Evolutionary conservation across 306 rosid species (phyloP).

Genomic region (Hippophae rhamnoides): DNA sequence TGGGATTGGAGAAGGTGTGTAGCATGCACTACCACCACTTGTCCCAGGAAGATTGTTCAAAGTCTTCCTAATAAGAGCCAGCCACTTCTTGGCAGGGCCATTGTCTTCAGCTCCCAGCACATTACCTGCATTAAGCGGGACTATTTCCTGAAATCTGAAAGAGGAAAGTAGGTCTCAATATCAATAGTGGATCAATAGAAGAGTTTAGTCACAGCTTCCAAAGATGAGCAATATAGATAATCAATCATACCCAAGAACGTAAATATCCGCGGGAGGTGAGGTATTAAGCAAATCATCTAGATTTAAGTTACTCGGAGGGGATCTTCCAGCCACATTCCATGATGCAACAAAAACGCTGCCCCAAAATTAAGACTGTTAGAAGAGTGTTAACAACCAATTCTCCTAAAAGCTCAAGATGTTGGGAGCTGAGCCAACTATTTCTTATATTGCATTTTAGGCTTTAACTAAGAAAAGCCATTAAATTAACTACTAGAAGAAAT

Average conservation of each 20-base stretch:
- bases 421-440: too few relatives aligned
- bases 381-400: too few relatives aligned
- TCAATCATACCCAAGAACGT: constrained; percentile 87
- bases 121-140: constrained; percentile 97
- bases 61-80: constrained; percentile 80
- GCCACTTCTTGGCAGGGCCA: constrained; percentile 99
- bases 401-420: too few relatives aligned
- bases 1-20: constrained; percentile 95
- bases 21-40: constrained; percentile 63
- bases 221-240: constrained; percentile 1
- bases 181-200: constrained; percentile 10
- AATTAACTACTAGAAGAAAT: constrained; percentile 13
- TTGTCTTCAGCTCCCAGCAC: constrained; percentile 95
- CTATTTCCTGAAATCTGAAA: constrained; percentile 94
- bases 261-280: constrained; percentile 92
- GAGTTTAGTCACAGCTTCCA: constrained; percentile 1
- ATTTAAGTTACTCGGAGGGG: constrained; percentile 77
- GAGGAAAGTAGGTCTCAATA: constrained; percentile 7
- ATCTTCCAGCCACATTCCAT: constrained; percentile 99
- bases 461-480: neutral
- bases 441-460: too few relatives aligned
- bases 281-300: constrained; percentile 94
- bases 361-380: constrained; percentile 8
- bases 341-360: constrained; percentile 88
- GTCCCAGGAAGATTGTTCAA: constrained; percentile 90